Evolutionary conservation across 805 yeast species (phyloP).

Genomic region (Diddensiella santjacobensis): DNA sequence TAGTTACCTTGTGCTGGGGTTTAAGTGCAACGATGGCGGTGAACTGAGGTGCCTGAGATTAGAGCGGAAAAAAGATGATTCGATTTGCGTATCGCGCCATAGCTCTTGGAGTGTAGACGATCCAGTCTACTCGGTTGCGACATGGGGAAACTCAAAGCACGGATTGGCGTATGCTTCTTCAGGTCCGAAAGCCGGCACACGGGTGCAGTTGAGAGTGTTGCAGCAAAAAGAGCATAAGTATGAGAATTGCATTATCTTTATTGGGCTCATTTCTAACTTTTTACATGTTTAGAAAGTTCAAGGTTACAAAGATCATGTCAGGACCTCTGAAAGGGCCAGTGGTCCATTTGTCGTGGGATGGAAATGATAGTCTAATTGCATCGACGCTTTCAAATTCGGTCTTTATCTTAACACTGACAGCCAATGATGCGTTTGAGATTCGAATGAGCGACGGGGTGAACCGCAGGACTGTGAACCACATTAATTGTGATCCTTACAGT

Average conservation of each 20-base stretch:
- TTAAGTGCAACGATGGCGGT: not conserved
- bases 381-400: slow-evolving; percentile 13
- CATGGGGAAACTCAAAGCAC: not conserved
- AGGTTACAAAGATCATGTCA: not conserved
- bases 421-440: not conserved
- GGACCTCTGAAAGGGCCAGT: slow-evolving; percentile 11
- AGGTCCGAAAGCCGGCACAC: not conserved
- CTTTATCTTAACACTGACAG: slow-evolving; percentile 4
- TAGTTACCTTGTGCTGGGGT: not conserved
- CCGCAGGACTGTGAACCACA: slow-evolving; percentile 1
- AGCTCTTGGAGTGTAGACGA: slow-evolving; percentile 5
- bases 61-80: not conserved
- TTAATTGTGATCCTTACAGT: not conserved
- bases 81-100: not conserved
- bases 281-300: not conserved
- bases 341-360: slow-evolving; percentile 9
- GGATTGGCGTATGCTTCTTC: slow-evolving; percentile 1
- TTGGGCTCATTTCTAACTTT: too few species aligned
- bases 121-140: slow-evolving; percentile 5
- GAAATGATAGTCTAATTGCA: slow-evolving; percentile 5
- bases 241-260: too few species aligned
- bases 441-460: not conserved
- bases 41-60: not conserved
- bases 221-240: not conserved
- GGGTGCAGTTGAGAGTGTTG: not conserved